These are phyloP conservation scores for Yamadazyma diddensiae DNA, from an alignment of 1,139 yeast species.

Conservation along the genomic window DNA sequence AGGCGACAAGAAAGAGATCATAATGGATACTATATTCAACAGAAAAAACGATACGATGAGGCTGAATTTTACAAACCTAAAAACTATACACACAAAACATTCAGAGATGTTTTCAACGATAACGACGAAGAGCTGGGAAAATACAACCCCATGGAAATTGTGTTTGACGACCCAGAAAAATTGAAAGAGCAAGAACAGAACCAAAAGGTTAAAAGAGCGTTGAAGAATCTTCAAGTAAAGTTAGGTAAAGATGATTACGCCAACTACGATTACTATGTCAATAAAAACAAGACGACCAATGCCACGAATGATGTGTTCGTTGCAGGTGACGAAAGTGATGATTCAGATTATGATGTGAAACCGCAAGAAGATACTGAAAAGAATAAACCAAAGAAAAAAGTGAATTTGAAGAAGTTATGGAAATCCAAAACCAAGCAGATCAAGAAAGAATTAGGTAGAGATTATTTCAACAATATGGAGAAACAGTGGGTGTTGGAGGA, in stretches of 20 bases:
- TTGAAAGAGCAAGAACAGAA: slow-evolving; percentile 18
- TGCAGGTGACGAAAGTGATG: slow-evolving; percentile 18
- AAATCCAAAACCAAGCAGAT: slow-evolving; percentile 25
- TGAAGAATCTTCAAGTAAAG: slow-evolving; percentile 27
- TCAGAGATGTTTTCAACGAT: slow-evolving; percentile 38
- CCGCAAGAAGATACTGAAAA: slow-evolving; percentile 10
- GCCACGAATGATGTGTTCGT: slow-evolving; percentile 13
- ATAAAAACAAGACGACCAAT: slow-evolving; percentile 11
- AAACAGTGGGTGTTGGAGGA: slow-evolving; percentile 21
- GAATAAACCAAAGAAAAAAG: slow-evolving; percentile 21
- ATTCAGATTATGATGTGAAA: slow-evolving; percentile 16
- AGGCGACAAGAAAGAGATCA: slow-evolving; percentile 5
- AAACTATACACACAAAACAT: slow-evolving; percentile 41
- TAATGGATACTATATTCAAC: slow-evolving; percentile 38
- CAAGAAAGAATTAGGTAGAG: slow-evolving; percentile 31
- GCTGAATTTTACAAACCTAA: slow-evolving; percentile 34
- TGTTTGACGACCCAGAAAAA: slow-evolving; percentile 30
- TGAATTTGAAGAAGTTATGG: slow-evolving; percentile 24
- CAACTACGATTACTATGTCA: slow-evolving; percentile 37
- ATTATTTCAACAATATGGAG: slow-evolving; percentile 26
- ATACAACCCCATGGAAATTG: slow-evolving; percentile 43
- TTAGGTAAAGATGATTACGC: slow-evolving; percentile 33
- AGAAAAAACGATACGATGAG: slow-evolving; percentile 33
- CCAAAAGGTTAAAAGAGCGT: slow-evolving; percentile 25
- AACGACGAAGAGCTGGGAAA: slow-evolving; percentile 27